Percentiles rank a stretch among this genome's conserved stretches.
Conservation (phyloP, 257 asterid species). For the Solanum rostratum region DNA sequence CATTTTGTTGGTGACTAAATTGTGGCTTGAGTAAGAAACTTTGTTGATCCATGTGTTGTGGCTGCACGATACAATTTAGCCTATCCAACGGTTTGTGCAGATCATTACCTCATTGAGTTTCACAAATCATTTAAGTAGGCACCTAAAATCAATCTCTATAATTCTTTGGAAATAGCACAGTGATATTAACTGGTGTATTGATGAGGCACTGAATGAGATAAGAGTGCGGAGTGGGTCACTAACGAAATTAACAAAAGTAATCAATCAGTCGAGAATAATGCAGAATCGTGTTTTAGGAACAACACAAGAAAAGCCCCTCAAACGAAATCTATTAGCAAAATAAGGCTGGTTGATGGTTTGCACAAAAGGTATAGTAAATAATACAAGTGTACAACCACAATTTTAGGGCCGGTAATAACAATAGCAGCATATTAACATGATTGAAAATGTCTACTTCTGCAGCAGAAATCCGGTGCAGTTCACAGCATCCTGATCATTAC, state of each 20-base stretch:
- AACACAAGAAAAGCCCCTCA: background rate
- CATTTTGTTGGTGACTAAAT: background rate
- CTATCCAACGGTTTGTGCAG: background rate
- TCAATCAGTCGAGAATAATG: background rate
- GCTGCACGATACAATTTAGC: background rate
- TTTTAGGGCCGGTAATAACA: background rate
- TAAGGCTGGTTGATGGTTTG: background rate
- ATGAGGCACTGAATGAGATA: background rate
- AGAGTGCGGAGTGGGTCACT: background rate
- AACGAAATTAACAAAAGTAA: background rate
- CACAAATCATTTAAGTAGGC: background rate
- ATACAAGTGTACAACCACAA: background rate
- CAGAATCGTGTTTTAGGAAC: background rate
- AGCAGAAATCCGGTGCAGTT: background rate
- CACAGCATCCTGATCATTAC: background rate
- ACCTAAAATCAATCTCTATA: background rate
- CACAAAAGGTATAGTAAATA: background rate
- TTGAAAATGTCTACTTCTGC: background rate
- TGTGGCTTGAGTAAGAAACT: background rate
- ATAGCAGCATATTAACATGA: background rate
- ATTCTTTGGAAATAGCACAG: background rate
- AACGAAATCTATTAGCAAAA: background rate
- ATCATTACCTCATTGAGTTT: background rate
- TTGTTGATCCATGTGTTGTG: background rate
- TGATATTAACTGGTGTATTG: background rate